Conservation (phyloP, 495 filamentous ascomycete species). For the Aspergillus sclerotiicarbonarius region DNA sequence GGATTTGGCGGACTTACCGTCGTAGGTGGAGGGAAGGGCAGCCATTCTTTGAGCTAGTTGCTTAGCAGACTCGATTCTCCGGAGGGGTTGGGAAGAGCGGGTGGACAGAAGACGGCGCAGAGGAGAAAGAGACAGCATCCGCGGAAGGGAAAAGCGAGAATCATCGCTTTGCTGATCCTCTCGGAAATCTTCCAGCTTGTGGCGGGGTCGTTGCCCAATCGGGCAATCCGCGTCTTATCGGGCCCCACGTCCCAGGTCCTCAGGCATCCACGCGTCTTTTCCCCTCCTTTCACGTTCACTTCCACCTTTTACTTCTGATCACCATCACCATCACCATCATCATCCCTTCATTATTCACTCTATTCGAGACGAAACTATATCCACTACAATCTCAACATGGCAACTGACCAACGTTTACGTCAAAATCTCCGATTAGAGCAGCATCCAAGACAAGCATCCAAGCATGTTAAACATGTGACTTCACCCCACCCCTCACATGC, state of each 20-base stretch:
- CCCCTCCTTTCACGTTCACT: too few species aligned
- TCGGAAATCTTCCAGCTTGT: not conserved
- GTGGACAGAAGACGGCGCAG: constrained; percentile 26
- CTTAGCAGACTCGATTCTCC: constrained; percentile 35
- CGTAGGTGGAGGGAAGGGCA: constrained; percentile 54
- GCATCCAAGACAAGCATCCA: not conserved
- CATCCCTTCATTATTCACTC: too few species aligned
- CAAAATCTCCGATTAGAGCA: not conserved
- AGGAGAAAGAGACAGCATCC: constrained; percentile 16
- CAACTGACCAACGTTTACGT: not conserved
- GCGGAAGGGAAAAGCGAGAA: constrained; percentile 3
- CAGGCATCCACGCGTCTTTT: not conserved
- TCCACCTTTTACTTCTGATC: too few species aligned
- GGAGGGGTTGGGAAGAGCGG: constrained; percentile 27
- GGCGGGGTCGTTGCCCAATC: constrained; percentile 5
- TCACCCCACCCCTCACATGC: not conserved
- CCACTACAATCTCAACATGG: not conserved
- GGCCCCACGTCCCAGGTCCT: not conserved
- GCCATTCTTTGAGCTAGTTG: constrained; percentile 50
- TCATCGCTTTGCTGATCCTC: too few species aligned
- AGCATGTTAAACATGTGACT: not conserved
- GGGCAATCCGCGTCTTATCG: not conserved
- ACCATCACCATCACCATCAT: too few species aligned
- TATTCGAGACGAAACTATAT: too few species aligned
- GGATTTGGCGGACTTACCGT: constrained; percentile 36